Conservation (phyloP, 2,329 filamentous ascomycete species). For the Canariomyces notabilis region DNA sequence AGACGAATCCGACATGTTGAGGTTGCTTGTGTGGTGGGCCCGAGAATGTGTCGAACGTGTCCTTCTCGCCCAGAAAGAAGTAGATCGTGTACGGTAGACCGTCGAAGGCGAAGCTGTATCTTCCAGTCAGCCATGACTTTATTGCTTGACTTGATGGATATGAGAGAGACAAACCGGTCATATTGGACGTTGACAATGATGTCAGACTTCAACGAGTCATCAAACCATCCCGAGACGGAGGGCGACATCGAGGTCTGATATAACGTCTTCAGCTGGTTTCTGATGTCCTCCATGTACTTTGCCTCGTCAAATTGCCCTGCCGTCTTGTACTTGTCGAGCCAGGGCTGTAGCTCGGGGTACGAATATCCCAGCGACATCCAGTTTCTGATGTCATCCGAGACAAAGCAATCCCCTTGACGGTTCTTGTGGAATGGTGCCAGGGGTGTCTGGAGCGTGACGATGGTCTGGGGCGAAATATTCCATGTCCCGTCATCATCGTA, state of each 20-base stretch:
- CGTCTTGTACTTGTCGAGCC: slow-evolving; percentile 5
- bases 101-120: not conserved
- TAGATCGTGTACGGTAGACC: slow-evolving; percentile 2
- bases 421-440: slow-evolving; percentile 7
- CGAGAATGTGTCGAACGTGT: not conserved
- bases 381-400: slow-evolving; percentile 1
- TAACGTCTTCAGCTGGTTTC: not conserved
- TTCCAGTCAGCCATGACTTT: too few species aligned
- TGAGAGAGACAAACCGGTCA: not conserved
- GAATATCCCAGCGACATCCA: not conserved
- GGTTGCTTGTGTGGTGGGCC: not conserved
- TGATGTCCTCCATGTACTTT: not conserved
- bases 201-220: too few species aligned
- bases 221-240: not conserved
- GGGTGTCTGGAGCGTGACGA: not conserved
- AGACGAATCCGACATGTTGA: slow-evolving; percentile 1
- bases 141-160: not conserved
- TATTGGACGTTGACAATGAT: slow-evolving; percentile 2
- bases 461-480: not conserved
- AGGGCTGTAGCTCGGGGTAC: slow-evolving; percentile 3
- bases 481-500: slow-evolving; percentile 1
- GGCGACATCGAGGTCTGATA: not conserved
- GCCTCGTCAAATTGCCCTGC: not conserved
- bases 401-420: not conserved
- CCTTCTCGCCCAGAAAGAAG: not conserved